phyloP scores from a whole-genome alignment of 2,329 filamentous ascomycete genomes.

The Coniochaeta hoffmannii region DNA sequence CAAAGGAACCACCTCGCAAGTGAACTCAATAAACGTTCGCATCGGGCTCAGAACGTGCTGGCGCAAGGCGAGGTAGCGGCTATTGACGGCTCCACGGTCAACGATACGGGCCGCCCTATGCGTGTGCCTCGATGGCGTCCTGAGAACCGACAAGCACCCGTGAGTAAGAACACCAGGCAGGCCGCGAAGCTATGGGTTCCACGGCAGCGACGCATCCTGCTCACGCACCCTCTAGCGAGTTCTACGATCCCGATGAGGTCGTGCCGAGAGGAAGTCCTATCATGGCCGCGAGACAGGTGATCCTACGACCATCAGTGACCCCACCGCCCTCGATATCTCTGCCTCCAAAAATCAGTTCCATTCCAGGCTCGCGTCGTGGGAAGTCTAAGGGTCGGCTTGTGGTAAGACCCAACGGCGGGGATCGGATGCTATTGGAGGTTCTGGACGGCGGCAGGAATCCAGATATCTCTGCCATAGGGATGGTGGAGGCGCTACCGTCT shows the following conservation, averaged over 20 bases:
- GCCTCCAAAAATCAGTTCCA: slow-evolving; percentile 34
- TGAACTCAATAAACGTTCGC: too few relatives aligned
- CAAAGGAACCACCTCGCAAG: not conserved
- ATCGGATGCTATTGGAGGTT: slow-evolving; percentile 59
- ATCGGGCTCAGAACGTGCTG: too few relatives aligned
- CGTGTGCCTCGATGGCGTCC: slow-evolving; percentile 21
- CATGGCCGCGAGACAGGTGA: slow-evolving; percentile 30
- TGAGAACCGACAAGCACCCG: slow-evolving; percentile 15
- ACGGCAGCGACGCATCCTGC: slow-evolving; percentile 25
- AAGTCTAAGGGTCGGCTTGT: slow-evolving; percentile 47
- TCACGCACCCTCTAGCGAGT: slow-evolving; percentile 22
- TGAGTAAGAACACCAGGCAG: slow-evolving; percentile 20
- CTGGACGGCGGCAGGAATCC: slow-evolving; percentile 57
- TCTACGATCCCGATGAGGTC: slow-evolving; percentile 38
- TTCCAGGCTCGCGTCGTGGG: slow-evolving; percentile 30
- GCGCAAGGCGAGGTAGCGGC: not conserved
- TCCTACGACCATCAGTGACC: slow-evolving; percentile 42
- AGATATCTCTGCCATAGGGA: slow-evolving; percentile 55
- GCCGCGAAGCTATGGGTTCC: slow-evolving; percentile 31
- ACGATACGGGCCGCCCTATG: not conserved
- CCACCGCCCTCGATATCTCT: slow-evolving; percentile 37
- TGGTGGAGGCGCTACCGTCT: slow-evolving; percentile 40
- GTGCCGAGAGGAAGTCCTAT: slow-evolving; percentile 31
- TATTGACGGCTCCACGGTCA: not conserved
- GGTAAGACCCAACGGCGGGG: slow-evolving; percentile 49